Evolutionary conservation across 768 basidiomycete species (phyloP).

Genomic region (Suillus americanus): DNA sequence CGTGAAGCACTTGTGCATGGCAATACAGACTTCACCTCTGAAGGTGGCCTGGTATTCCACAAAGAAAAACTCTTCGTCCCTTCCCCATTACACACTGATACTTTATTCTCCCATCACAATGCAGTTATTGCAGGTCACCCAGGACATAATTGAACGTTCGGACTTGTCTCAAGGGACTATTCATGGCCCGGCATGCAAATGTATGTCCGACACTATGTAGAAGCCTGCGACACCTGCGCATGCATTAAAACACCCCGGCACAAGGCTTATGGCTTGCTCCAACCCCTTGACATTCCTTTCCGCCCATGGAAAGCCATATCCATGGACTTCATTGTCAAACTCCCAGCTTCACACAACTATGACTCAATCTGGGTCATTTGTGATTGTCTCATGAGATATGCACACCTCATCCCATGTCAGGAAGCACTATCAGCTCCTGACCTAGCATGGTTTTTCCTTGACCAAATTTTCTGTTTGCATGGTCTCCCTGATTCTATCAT

Average conservation of each 20-base stretch:
- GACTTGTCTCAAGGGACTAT: constrained; percentile 35
- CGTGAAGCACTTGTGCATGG: constrained; percentile 14
- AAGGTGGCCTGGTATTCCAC: constrained; percentile 21
- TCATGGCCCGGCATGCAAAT: constrained; percentile 34
- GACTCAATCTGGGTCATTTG: constrained; percentile 34
- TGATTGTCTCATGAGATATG: background rate
- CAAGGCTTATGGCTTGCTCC: constrained; percentile 21
- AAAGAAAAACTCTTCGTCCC: constrained; percentile 34
- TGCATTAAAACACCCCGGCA: constrained; percentile 4
- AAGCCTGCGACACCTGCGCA: background rate
- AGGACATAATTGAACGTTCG: constrained; percentile 34
- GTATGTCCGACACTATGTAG: background rate
- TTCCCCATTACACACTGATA: constrained; percentile 24
- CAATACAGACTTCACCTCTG: constrained; percentile 11
- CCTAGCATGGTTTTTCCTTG: constrained; percentile 11
- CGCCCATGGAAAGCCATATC: constrained; percentile 38
- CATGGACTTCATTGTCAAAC: constrained; percentile 43
- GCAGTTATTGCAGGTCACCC: constrained; percentile 37
- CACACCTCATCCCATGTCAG: constrained; percentile 13
- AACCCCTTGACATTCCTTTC: constrained; percentile 35
- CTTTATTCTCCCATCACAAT: constrained; percentile 38
- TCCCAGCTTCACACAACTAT: constrained; percentile 18
- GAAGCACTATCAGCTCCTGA: constrained; percentile 6
- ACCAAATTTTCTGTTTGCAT: constrained; percentile 16
- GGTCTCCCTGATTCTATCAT: constrained; percentile 21